Percentiles rank a stretch among this genome's conserved stretches.
phyloP scores from a whole-genome alignment of 1,139 yeast genomes.

The Hyphopichia khmerensis region DNA sequence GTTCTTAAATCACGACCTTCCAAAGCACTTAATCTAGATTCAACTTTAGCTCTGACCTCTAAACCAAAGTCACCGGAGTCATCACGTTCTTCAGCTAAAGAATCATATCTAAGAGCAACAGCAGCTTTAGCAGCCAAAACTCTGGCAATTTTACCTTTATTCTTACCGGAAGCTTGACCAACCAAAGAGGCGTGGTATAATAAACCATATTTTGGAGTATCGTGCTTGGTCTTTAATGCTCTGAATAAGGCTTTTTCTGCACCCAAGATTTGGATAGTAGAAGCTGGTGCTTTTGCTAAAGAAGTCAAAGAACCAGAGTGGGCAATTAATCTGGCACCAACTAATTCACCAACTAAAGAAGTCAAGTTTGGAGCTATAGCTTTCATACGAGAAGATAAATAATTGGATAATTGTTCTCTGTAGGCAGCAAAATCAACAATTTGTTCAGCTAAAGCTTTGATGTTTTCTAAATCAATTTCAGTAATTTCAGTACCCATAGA shows the following conservation, averaged over 20 bases:
- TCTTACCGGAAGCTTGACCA: conserved; percentile 94
- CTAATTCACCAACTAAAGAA: conserved; percentile 95
- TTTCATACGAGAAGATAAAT: conserved; percentile 93
- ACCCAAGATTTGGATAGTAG: conserved; percentile 96
- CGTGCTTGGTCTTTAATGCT: conserved; percentile 97
- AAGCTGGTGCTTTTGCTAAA: conserved; percentile 96
- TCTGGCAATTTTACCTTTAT: conserved; percentile 98
- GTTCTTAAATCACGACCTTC: conserved; percentile 94
- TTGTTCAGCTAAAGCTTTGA: conserved; percentile 88
- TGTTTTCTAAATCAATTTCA: conserved; percentile 89
- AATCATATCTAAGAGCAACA: conserved; percentile 93
- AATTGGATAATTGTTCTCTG: conserved; percentile 83
- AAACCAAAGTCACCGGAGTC: conserved; percentile 94
- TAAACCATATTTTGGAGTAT: conserved; percentile 97
- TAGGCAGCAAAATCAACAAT: conserved; percentile 91
- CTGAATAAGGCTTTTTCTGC: conserved; percentile 99
- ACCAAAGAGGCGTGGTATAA: conserved; percentile 96
- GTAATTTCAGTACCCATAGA: conserved; percentile 99
- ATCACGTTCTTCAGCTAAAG: conserved; percentile 93
- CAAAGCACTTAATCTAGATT: conserved; percentile 87
- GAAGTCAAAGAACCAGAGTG: conserved; percentile 98
- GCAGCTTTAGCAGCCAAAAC: conserved; percentile 99
- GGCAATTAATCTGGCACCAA: conserved; percentile 96
- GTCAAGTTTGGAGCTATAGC: conserved; percentile 97
- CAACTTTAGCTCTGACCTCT: conserved; percentile 90